Conservation (phyloP, 2,329 filamentous ascomycete species). For the Calcarisporium arbuscula region DNA sequence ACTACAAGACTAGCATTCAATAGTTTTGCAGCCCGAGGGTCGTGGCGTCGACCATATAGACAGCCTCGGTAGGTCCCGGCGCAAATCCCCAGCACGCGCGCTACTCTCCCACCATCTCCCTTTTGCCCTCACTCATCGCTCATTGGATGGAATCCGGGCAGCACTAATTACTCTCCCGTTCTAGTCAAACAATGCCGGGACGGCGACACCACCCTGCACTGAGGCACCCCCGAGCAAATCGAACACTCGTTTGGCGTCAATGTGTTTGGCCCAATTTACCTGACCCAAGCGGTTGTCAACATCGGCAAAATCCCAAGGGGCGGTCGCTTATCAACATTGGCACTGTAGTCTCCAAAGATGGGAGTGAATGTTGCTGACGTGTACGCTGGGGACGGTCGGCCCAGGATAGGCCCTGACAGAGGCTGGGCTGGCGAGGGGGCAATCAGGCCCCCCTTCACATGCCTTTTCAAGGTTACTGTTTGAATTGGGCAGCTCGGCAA, state of each 20-base stretch:
- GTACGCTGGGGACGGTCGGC: no score
- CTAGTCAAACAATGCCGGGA: slow-evolving; percentile 5
- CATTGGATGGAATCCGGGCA: no score
- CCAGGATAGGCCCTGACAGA: no score
- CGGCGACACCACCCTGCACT: not conserved
- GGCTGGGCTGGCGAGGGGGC: slow-evolving; percentile 25
- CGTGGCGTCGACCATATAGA: slow-evolving; percentile 4
- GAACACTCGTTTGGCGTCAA: slow-evolving; percentile 2
- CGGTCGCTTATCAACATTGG: slow-evolving; percentile 4
- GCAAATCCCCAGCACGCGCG: no score
- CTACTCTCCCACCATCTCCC: no score
- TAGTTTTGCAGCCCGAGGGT: not conserved
- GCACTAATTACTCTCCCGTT: not conserved
- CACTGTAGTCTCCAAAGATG: slow-evolving; percentile 1
- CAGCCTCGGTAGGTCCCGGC: slow-evolving; percentile 4
- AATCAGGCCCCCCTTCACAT: no score
- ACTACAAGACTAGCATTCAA: slow-evolving; percentile 1
- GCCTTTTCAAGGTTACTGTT: slow-evolving; percentile 8
- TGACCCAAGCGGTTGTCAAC: slow-evolving; percentile 4
- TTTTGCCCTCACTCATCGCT: no score
- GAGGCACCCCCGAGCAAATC: not conserved
- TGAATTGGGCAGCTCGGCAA: slow-evolving; percentile 11
- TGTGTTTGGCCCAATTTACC: slow-evolving; percentile 2
- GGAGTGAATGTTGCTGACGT: slow-evolving; percentile 16
- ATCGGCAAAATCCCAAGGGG: slow-evolving; percentile 1